Evolutionary conservation across 257 asterid genomes (phyloP).

Genomic region (Solanum microdontum): DNA sequence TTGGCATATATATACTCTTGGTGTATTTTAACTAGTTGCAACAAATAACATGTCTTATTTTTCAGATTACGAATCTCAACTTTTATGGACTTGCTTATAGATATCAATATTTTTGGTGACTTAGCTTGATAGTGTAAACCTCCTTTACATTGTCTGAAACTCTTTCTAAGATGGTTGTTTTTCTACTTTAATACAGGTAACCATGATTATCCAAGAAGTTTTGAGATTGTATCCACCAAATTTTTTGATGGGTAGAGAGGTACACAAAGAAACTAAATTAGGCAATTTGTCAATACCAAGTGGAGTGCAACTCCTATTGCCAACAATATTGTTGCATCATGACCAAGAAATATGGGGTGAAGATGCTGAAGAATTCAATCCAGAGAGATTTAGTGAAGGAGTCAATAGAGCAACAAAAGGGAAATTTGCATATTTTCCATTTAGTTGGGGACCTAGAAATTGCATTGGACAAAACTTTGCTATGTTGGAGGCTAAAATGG

Average conservation of each 20-base stretch:
- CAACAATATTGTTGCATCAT: constrained; percentile 5
- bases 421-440: constrained; percentile 5
- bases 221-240: constrained; percentile 16
- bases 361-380: constrained; percentile 15
- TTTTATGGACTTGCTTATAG: background rate
- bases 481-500: constrained; percentile 16
- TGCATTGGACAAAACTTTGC: constrained; percentile 21
- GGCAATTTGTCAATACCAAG: constrained; percentile 9
- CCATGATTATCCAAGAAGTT: constrained; percentile 18
- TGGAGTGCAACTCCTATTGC: constrained; percentile 7
- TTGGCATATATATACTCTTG: too few species aligned
- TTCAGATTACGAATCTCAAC: background rate
- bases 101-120: background rate
- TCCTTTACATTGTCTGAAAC: background rate
- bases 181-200: constrained; percentile 2
- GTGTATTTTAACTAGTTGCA: too few species aligned
- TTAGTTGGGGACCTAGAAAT: constrained; percentile 20
- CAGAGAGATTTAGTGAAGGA: constrained; percentile 18
- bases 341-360: constrained; percentile 23
- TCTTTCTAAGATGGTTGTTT: background rate
- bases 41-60: too few species aligned
- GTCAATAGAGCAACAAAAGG: constrained; percentile 13
- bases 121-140: background rate
- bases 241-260: background rate
- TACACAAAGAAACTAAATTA: constrained; percentile 5